These are phyloP conservation scores for Pseudogymnoascus sp. DNA, from an alignment of 2,329 filamentous ascomycete genomes.

Conservation along the genomic window DNA sequence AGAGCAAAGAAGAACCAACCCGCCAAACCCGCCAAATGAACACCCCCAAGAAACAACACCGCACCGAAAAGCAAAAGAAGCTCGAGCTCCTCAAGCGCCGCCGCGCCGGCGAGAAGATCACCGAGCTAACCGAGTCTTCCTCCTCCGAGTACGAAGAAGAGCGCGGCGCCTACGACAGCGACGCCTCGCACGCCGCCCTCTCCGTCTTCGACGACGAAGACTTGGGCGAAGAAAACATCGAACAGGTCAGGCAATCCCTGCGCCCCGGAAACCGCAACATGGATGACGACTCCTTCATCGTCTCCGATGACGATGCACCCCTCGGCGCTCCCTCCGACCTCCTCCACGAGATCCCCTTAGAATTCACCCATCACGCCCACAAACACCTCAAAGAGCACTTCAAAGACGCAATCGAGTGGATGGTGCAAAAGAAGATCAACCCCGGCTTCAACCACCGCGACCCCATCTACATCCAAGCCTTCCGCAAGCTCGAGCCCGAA, in stretches of 20 bases:
- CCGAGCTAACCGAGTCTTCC: constrained; percentile 31
- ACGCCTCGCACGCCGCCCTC: constrained; percentile 32
- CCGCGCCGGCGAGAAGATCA: constrained; percentile 34
- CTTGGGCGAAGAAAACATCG: constrained; percentile 31
- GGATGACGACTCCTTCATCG: constrained; percentile 50
- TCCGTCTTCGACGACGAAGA: constrained; percentile 47
- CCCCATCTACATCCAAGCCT: constrained; percentile 59
- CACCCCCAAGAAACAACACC: constrained; percentile 22
- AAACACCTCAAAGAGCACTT: constrained; percentile 67
- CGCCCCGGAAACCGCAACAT: constrained; percentile 15
- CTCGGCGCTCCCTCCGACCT: constrained; percentile 47
- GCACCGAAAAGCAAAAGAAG: constrained; percentile 35
- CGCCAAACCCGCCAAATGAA: not conserved
- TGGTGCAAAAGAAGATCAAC: constrained; percentile 72
- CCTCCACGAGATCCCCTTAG: constrained; percentile 51
- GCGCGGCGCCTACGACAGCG: constrained; percentile 16
- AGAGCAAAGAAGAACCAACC: not conserved
- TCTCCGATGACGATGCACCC: constrained; percentile 48
- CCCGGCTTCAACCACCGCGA: constrained; percentile 59
- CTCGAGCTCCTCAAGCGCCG: constrained; percentile 35
- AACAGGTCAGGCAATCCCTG: constrained; percentile 10
- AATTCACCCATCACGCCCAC: constrained; percentile 60
- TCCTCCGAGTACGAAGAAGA: constrained; percentile 16
- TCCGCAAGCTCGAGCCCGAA: constrained; percentile 65
- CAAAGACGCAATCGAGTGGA: constrained; percentile 68